Base-by-base conservation (phyloP, 768 basidiomycete genomes). In the Cystobasidium ongulense region DNA sequence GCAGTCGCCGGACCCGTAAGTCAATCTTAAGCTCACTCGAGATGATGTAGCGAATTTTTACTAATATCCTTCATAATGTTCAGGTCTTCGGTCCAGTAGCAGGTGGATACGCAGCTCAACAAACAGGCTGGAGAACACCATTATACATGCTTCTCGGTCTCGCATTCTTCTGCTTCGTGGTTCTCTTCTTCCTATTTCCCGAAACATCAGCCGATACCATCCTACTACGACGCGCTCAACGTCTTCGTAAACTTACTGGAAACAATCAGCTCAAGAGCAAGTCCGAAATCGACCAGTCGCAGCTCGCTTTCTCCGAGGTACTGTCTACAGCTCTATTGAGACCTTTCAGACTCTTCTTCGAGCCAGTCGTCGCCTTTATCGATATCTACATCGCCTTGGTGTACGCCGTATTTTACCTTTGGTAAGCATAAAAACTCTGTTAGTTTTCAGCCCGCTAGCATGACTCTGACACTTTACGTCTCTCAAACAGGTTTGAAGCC, bases 231-330 rank as follows among this genome's bases (percentile, higher is more conserved):
- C 81, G 82, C 25, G 82, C 82, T 18, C 68, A 77, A 27, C 77
- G 82, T 1, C 80, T 83, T 1, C 80, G 82, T 36, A 80, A 80
- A 53, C 72, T 82, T 18, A 82, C 82, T 21, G 80, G 81, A 13
- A 82, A 82, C 79, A 23, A 73, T 17, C 50, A 78, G 5, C 75
- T 82, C 61, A 66, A 63, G 43, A 78, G 80, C 4, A 74, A 79
- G 18, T 73, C 74, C 41, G 82, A 82, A 75, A 67, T 81, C 43
- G 78, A 80, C 3, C 50, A 75, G 25, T 35, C 72, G 0, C 46
- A 66, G 33, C 33, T 74, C 15, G 21, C 57, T 33, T 21, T 39
- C 10, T 13, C 25, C 18, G 63, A 43, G 7, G 27, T 75, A 33
- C 17, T 77, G 18, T 23, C 25, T 15, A 67, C 65, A 7, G 62